Conservation (phyloP, 805 yeast species). For the Suhomyces faveliae region DNA sequence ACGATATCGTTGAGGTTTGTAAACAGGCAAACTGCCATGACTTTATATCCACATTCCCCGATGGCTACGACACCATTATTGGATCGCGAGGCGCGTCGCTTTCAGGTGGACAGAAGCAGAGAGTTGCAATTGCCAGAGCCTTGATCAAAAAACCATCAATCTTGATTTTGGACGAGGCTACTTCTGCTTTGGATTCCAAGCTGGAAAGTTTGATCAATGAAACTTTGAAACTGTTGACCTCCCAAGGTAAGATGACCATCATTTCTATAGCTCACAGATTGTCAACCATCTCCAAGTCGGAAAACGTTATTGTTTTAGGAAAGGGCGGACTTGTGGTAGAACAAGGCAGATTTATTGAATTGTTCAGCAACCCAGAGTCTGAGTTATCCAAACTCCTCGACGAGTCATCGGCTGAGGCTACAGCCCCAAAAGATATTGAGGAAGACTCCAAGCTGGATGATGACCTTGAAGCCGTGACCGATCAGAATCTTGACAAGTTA, state of each 20-base stretch:
- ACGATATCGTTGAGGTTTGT: slow-evolving; percentile 43
- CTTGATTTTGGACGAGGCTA: slow-evolving; percentile 66
- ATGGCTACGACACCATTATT: slow-evolving; percentile 56
- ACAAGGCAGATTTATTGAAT: slow-evolving; percentile 38
- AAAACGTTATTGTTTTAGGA: slow-evolving; percentile 42
- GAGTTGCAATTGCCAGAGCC: slow-evolving; percentile 75
- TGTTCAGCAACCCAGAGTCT: slow-evolving; percentile 40
- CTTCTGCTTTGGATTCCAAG: slow-evolving; percentile 58
- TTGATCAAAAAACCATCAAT: slow-evolving; percentile 64
- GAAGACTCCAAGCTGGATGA: slow-evolving; percentile 21
- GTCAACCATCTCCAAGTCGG: slow-evolving; percentile 46
- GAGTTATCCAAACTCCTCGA: slow-evolving; percentile 42
- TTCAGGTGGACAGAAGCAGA: slow-evolving; percentile 77
- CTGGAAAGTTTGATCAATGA: slow-evolving; percentile 48
- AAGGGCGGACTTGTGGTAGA: slow-evolving; percentile 42
- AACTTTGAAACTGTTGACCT: slow-evolving; percentile 37
- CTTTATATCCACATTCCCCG: slow-evolving; percentile 54
- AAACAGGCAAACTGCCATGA: slow-evolving; percentile 59
- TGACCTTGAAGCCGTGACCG: slow-evolving; percentile 11
- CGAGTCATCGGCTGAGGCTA: slow-evolving; percentile 26
- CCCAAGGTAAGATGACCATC: slow-evolving; percentile 41
- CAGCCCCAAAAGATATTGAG: not conserved
- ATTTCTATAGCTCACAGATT: slow-evolving; percentile 46
- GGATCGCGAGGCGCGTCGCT: slow-evolving; percentile 58
- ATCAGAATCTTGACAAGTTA: slow-evolving; percentile 25